Conservation (phyloP, 176 grass and related monocot genomes). For the Hyparrhenia diplandra region DNA sequence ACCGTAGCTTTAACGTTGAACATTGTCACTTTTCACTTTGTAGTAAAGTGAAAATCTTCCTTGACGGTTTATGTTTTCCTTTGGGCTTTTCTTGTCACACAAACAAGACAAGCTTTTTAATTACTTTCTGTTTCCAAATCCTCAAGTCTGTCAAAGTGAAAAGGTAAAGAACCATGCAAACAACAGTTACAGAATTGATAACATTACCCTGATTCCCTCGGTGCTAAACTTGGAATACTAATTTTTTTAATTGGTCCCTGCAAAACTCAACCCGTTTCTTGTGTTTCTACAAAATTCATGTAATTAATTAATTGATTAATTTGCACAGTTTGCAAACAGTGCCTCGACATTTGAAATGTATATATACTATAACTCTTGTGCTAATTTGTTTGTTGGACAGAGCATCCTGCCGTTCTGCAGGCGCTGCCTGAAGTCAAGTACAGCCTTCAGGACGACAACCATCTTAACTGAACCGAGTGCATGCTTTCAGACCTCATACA, state of each 20-base stretch:
- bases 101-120: background rate
- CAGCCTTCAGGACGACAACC: slow-evolving; percentile 2
- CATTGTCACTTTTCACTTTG: background rate
- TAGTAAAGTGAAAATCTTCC: background rate
- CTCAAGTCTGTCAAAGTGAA: background rate
- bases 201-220: background rate
- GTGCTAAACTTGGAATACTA: background rate
- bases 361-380: background rate
- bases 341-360: background rate
- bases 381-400: background rate
- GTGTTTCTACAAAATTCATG: background rate
- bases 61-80: background rate
- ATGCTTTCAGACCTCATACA: background rate
- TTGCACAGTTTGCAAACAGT: background rate
- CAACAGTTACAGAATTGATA: background rate
- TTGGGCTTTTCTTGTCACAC: background rate
- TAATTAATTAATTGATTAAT: too few species aligned
- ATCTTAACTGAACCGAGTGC: slow-evolving; percentile 19
- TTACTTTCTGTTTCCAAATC: slow-evolving; percentile 11
- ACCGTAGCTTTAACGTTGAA: background rate
- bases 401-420: slow-evolving; percentile 25
- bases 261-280: background rate
- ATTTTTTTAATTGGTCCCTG: background rate
- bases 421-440: slow-evolving; percentile 39
- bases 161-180: background rate